Evolutionary conservation across 2,329 filamentous ascomycete genomes (phyloP), one percentile per base, ranked within the genome.

Genomic region (Fusarium floridanum): DNA sequence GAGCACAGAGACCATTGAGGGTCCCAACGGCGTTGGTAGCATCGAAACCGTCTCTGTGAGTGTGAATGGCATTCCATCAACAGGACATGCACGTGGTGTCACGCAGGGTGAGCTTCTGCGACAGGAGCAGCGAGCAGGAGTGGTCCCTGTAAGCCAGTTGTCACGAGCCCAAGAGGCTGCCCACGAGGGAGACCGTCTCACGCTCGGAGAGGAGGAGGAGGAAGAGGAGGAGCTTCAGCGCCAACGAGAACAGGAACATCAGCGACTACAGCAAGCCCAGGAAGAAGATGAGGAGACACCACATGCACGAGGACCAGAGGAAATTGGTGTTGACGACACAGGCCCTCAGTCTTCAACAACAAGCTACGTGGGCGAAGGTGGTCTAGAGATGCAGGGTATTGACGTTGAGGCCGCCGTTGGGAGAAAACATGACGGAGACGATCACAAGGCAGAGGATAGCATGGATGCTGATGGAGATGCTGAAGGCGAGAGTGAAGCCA

Each of bases 291-390:
- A 90, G 8, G 88, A 89, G 9, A 92, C 91, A 62, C 94, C 95
- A 6, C 95, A 97, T 82, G 95, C 94, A 1, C 89, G 95, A 45
- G 96, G 96, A 0, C 97, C 97, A 0, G 91, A 94, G 34, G 89
- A 94, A 76, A 93, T 98, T 61, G 96, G 95, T 6, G 91, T 95
- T 68, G 91, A 94, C 76, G 97, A 99, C 80, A 93, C 94, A 74
- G 97, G 97, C 0, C 91, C 94, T 11, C 95, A 94, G 82, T 84
- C 74, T 62, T 85, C 83, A 64, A 84, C 81, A 17, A 85, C 81
- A 45, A 83, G 80, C 61, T 81, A 82, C 67, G 79, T 84, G 24
- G 81, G 85, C 65, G 82, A 85, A 53, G 80, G 78, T 37, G 81
- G 83, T 41, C 76, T 88, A n/a, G 84, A 86, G 57, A 87, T 88